Base-by-base conservation (phyloP, 2,329 filamentous ascomycete genomes). In the Apiospora arundinis region DNA sequence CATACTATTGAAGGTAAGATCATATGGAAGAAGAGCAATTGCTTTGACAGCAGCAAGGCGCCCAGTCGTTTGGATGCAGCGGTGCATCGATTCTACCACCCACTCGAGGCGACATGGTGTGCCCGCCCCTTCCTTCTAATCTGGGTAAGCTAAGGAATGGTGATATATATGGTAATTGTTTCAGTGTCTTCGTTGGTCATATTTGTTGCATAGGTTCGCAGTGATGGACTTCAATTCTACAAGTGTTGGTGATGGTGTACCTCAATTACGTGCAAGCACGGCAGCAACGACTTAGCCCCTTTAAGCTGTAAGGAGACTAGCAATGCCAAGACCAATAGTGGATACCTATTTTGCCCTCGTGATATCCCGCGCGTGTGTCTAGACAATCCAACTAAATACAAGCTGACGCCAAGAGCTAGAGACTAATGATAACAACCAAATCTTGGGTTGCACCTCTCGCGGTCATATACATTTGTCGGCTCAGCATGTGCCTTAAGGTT, bases 221-320 rank as follows among this genome's bases (percentile, higher is more conserved):
- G 56, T 7, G 9, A 11, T 11, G 11, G 4, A 28, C 28, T 32
- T 32, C 16, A 4, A 37, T 60, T 37, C 32, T 16, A 16, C 11
- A 21, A 37, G 16, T 32, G 56, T 63, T 21, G 32, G 32, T 21
- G 8, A 40, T 40, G 21, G 1, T 63, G 21, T n/a, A 9, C 32
- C 4, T 63, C 18, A 4, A 63, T 23, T 14, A 32, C 18, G 32
- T 8, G 18, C 14, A 60, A 60, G 16, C 16, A 37, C 56, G 18
- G 23, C 23, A 6, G 28, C 56, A 40, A 28, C 56, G 56, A 14
- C 56, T 63, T 63, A 63, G 32, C 56, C 56, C 56, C 56, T 63
- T 63, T 63, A 63, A 63, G 56, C 32, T 40, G 18, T n/a, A 40
- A n/a, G 18, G 56, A 32, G 56, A 28, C 56, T 37, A 40, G 16